Conservation (phyloP, 495 filamentous ascomycete species). For the Penicillium maclennaniae region DNA sequence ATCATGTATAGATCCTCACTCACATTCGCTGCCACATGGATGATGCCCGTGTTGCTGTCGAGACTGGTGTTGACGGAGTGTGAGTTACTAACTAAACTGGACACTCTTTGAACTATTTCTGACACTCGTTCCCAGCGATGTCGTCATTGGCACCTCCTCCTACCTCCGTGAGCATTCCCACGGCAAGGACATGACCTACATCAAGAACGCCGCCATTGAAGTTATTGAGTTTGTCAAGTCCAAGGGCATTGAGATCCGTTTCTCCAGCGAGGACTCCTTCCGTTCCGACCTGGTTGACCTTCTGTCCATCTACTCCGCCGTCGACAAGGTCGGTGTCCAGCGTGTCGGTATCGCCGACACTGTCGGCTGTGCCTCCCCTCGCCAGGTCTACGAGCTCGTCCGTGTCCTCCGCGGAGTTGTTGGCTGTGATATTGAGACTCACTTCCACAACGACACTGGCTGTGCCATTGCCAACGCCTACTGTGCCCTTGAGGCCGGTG, state of each 20-base stretch:
- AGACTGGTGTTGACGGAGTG: conserved; percentile 75
- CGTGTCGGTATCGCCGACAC: conserved; percentile 84
- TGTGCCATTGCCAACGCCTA: conserved; percentile 53
- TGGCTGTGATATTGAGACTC: conserved; percentile 50
- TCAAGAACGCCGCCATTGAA: conserved; percentile 86
- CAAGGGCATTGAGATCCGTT: conserved; percentile 77
- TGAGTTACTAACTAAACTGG: conserved; percentile 29
- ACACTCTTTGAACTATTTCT: conserved; percentile 7
- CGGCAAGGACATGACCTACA: conserved; percentile 91
- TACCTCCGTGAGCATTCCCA: conserved; percentile 90
- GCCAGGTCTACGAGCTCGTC: conserved; percentile 87
- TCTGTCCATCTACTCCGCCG: conserved; percentile 70
- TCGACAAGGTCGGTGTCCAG: conserved; percentile 77
- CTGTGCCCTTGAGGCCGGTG: conserved; percentile 51
- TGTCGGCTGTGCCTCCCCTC: conserved; percentile 72
- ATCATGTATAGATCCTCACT: conserved; percentile 56
- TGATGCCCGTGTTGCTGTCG: conserved; percentile 82
- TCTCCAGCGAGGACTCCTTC: conserved; percentile 81
- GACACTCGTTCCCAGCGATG: conserved; percentile 54
- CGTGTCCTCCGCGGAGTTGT: conserved; percentile 51
- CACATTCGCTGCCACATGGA: conserved; percentile 94
- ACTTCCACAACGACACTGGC: conserved; percentile 55
- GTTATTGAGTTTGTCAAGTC: conserved; percentile 94
- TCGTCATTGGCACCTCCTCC: conserved; percentile 91
- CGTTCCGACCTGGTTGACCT: conserved; percentile 77